Percentiles rank a stretch among this genome's conserved stretches.
phyloP scores from a whole-genome alignment of 2,329 filamentous ascomycete species.

The Verticillium klebahnii region DNA sequence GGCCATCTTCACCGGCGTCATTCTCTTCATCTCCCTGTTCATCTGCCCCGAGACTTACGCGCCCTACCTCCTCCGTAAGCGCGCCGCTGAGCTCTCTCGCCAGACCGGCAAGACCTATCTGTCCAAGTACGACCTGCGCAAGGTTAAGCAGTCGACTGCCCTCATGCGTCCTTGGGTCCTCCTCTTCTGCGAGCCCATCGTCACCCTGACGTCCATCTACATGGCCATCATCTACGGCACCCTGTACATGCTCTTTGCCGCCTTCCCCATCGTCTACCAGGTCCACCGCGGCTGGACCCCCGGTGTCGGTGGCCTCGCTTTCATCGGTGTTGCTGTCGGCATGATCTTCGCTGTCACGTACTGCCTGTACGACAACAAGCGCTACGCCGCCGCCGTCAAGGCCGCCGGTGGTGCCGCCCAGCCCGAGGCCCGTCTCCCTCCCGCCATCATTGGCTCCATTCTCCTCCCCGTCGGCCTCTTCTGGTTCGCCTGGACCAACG shows the following conservation, averaged over 20 bases:
- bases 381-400: slow-evolving; percentile 41
- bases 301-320: slow-evolving; percentile 57
- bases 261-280: slow-evolving; percentile 60
- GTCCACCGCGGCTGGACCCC: slow-evolving; percentile 49
- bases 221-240: slow-evolving; percentile 55
- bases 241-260: slow-evolving; percentile 50
- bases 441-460: slow-evolving; percentile 54
- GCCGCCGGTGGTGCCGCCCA: slow-evolving; percentile 51
- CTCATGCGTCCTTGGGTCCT: slow-evolving; percentile 61
- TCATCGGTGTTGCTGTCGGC: slow-evolving; percentile 60
- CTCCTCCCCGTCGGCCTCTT: slow-evolving; percentile 57
- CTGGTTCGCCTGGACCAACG: slow-evolving; percentile 63
- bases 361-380: slow-evolving; percentile 47
- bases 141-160: slow-evolving; percentile 39
- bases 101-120: slow-evolving; percentile 52
- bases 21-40: slow-evolving; percentile 48
- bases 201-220: slow-evolving; percentile 59
- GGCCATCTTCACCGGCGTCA: slow-evolving; percentile 53
- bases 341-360: slow-evolving; percentile 54
- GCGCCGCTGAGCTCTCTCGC: slow-evolving; percentile 45
- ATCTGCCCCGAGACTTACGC: slow-evolving; percentile 56
- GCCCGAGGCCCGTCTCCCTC: slow-evolving; percentile 59
- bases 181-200: slow-evolving; percentile 63
- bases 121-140: slow-evolving; percentile 40
- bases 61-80: slow-evolving; percentile 48